Conservation (phyloP, 1,139 yeast species). For the Suhomyces ambrosiae region DNA sequence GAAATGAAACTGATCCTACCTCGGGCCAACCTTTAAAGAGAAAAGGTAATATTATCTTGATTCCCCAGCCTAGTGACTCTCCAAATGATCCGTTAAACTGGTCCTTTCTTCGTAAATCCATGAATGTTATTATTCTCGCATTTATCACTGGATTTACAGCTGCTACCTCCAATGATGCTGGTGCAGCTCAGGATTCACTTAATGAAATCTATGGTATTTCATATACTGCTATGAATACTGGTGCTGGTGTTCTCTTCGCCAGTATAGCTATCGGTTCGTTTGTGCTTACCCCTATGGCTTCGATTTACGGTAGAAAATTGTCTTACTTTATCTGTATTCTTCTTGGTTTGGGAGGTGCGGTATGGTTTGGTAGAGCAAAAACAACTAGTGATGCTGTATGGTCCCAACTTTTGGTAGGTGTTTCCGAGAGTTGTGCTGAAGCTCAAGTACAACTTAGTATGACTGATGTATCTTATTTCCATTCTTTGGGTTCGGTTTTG, state of each 20-base stretch:
- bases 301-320: constrained; percentile 36
- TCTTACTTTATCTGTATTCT: constrained; percentile 33
- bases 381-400: constrained; percentile 35
- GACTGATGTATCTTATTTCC: constrained; percentile 36
- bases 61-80: constrained; percentile 61
- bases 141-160: constrained; percentile 38
- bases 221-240: constrained; percentile 38
- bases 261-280: constrained; percentile 35
- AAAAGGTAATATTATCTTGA: constrained; percentile 37
- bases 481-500: constrained; percentile 42
- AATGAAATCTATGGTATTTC: constrained; percentile 34
- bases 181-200: constrained; percentile 39
- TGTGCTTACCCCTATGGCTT: constrained; percentile 36
- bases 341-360: constrained; percentile 31
- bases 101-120: constrained; percentile 27
- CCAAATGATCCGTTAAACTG: constrained; percentile 63
- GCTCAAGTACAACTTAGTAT: constrained; percentile 42
- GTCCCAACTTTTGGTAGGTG: constrained; percentile 40
- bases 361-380: constrained; percentile 36
- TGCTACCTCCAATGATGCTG: constrained; percentile 40
- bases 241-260: constrained; percentile 41
- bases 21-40: constrained; percentile 14
- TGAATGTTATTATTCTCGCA: constrained; percentile 25
- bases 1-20: constrained; percentile 10
- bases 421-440: constrained; percentile 37